phyloP scores from a whole-genome alignment of 164 flowering plant species.

The Euptelea pleiosperma region DNA sequence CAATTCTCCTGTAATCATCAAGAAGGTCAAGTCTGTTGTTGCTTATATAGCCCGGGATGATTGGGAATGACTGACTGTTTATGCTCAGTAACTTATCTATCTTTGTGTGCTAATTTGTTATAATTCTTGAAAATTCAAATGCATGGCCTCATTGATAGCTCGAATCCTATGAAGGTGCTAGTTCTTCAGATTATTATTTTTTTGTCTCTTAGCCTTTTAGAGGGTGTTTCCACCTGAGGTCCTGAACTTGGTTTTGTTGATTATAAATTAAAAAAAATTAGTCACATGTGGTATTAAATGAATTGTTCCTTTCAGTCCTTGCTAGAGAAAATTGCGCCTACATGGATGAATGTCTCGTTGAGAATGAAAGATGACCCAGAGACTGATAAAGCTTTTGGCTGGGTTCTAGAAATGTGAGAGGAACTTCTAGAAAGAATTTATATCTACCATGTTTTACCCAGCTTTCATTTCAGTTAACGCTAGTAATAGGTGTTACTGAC shows the following conservation, averaged over 20 bases:
- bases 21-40: constrained; percentile 50
- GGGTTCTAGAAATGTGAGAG: constrained; percentile 97
- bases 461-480: constrained; percentile 3
- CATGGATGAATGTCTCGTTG: constrained; percentile 95
- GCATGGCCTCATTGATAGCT: too few relatives aligned
- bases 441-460: too few relatives aligned
- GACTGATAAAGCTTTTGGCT: constrained; percentile 89
- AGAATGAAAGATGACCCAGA: constrained; percentile 85
- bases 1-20: constrained; percentile 95
- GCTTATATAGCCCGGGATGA: not conserved
- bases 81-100: not conserved
- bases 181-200: too few relatives aligned
- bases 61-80: not conserved
- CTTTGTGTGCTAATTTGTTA: not conserved
- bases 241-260: too few relatives aligned
- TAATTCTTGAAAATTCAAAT: too few relatives aligned
- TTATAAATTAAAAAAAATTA: too few relatives aligned
- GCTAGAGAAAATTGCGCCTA: constrained; percentile 87
- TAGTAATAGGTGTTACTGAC: constrained; percentile 3
- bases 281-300: not conserved
- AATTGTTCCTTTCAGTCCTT: constrained; percentile 35
- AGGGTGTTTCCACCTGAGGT: too few relatives aligned
- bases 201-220: too few relatives aligned
- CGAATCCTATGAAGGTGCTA: too few relatives aligned
- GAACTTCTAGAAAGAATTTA: not conserved